Evolutionary conservation across 108 stramenopile genomes (phyloP).

Genomic region (Nitzschia palea): DNA sequence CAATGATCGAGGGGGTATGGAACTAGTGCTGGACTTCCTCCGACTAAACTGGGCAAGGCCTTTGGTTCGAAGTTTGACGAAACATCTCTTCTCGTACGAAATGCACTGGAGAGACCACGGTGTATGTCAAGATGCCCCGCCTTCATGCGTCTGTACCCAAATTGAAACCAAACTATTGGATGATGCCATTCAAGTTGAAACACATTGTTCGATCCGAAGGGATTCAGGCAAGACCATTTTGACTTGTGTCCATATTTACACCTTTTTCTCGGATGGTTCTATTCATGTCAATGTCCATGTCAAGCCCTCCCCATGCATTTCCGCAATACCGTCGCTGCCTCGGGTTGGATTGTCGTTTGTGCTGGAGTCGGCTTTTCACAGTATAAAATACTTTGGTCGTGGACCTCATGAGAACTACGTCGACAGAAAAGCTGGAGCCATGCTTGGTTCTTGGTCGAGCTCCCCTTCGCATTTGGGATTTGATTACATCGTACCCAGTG

Average conservation of each 20-base stretch:
- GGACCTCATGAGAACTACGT: constrained; percentile 77
- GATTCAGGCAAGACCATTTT: constrained; percentile 3
- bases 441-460: constrained; percentile 44
- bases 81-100: constrained; percentile 31
- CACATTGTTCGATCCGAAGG: not conserved
- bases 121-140: constrained; percentile 36
- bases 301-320: constrained; percentile 14
- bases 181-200: not conserved
- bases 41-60: constrained; percentile 2
- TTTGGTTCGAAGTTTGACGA: constrained; percentile 4
- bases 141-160: not conserved
- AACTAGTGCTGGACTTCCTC: constrained; percentile 43
- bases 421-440: constrained; percentile 53
- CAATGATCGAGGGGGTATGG: constrained; percentile 78
- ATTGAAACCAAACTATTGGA: not conserved
- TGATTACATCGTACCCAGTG: constrained; percentile 56
- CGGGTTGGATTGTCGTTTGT: constrained; percentile 58
- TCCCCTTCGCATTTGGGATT: constrained; percentile 31
- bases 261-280: constrained; percentile 24
- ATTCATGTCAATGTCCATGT: constrained; percentile 21
- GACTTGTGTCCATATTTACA: constrained; percentile 10
- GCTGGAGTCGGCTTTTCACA: constrained; percentile 36
- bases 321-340: constrained; percentile 45
- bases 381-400: constrained; percentile 57
- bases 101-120: constrained; percentile 44